Base-by-base conservation (phyloP, 768 basidiomycete genomes). In the Suillus brevipes region DNA sequence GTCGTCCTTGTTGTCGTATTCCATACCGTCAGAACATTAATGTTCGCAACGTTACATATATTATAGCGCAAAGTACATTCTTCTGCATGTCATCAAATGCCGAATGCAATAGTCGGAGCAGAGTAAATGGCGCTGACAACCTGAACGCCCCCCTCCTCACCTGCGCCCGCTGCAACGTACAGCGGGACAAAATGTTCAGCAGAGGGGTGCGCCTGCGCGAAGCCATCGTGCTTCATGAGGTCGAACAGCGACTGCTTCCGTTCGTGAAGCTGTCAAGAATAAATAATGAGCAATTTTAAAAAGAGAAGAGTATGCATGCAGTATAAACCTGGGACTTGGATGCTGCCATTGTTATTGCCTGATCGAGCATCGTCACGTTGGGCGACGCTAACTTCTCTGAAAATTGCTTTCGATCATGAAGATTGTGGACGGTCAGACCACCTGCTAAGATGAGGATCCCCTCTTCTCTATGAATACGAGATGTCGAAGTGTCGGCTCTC, bases 171-270 rank as follows among this genome's bases (percentile, higher is more conserved):
- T 4, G 89, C 90, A 49, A 93, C 81, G 72, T 92, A 91, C 18
- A 94, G 67, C 12, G 93, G 92, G 18, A 94, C 80, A 70, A 94
- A 91, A 71, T 94, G 92, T 36, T 95, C 93, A 67, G 87, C 87
- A 3, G 89, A 82, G 2, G 92, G 93, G 69, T 95, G 90, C 34
- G 88, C 84, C 0, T 79, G 70, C 5, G 87, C 82, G 81, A 91
- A 94, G 10, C 84, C 84, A 5, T 79, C 75, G 68, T 93, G 90
- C 50, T 77, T 76, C 10, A 81, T 78, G 64, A 95, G 78, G 10
- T 77, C 74, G 61, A 85, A 64, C 78, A 93, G 73, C 6, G 84
- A 86, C 62, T 82, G 67, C 74, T 85, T 87, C 43, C 89, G 83
- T 45, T 78, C 78, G n/a, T 72, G 75, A 1, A 79, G 74, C 87